phyloP scores from a whole-genome alignment of 1,284 basidiomycete genomes.

The Xerocomus nothofagi region DNA sequence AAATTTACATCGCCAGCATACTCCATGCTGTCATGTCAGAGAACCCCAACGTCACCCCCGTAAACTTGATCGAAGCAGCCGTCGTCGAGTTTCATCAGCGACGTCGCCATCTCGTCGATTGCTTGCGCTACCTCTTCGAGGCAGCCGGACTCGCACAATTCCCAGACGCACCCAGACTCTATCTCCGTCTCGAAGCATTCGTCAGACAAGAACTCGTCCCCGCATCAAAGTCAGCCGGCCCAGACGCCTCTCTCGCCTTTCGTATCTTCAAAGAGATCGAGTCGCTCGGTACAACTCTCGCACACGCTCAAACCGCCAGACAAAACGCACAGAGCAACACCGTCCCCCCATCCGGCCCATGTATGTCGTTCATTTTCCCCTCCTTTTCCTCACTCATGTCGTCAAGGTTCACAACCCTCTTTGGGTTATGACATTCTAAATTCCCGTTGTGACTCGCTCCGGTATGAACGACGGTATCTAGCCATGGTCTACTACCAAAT shows the following conservation, averaged over 20 bases:
- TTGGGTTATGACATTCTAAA: slow-evolving; percentile 66
- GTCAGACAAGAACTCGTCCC: slow-evolving; percentile 53
- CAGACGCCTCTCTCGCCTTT: slow-evolving; percentile 45
- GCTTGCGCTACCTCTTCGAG: slow-evolving; percentile 54
- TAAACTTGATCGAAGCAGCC: slow-evolving; percentile 60
- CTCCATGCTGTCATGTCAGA: slow-evolving; percentile 61
- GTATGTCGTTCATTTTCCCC: slow-evolving; percentile 34
- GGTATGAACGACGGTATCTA: slow-evolving; percentile 68
- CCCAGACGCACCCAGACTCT: slow-evolving; percentile 44
- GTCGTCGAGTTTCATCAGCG: slow-evolving; percentile 67
- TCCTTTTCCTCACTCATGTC: slow-evolving; percentile 1
- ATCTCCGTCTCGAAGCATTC: slow-evolving; percentile 52
- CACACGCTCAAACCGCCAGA: slow-evolving; percentile 53
- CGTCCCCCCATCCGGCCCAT: slow-evolving; percentile 50
- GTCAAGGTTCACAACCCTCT: slow-evolving; percentile 41
- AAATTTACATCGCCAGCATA: slow-evolving; percentile 71
- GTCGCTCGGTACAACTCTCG: slow-evolving; percentile 49
- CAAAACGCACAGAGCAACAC: slow-evolving; percentile 67
- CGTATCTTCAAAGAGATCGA: slow-evolving; percentile 68
- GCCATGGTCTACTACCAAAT: slow-evolving; percentile 62
- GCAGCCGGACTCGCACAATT: slow-evolving; percentile 41
- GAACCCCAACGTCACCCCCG: slow-evolving; percentile 61
- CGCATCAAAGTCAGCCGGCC: slow-evolving; percentile 30
- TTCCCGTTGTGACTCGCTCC: slow-evolving; percentile 67
- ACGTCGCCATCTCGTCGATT: slow-evolving; percentile 67